Evolutionary conservation across 495 filamentous ascomycete species (phyloP).

Genomic region (Penicillium macrosclerotiorum): DNA sequence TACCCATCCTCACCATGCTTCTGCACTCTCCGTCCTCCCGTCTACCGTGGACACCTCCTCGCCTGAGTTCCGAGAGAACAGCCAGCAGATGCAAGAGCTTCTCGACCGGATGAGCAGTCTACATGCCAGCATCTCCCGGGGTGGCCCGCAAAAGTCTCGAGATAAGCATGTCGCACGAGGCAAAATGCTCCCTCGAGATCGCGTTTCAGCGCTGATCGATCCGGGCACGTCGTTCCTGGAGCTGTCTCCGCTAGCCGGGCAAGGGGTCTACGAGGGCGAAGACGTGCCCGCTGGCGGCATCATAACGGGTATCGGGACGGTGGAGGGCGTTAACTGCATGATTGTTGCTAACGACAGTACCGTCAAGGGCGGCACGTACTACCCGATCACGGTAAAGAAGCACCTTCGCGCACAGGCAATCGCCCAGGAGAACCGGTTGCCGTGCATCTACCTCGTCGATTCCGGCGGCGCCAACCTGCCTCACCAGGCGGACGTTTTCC

Average conservation of each 20-base stretch:
- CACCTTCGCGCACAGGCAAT: conserved; percentile 91
- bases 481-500: conserved; percentile 95
- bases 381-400: conserved; percentile 97
- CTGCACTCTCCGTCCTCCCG: conserved; percentile 73
- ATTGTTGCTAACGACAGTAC: conserved; percentile 97
- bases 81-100: conserved; percentile 70
- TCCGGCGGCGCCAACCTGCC: conserved; percentile 95
- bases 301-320: conserved; percentile 87
- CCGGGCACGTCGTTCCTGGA: conserved; percentile 89
- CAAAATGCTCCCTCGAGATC: conserved; percentile 93
- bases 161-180: conserved; percentile 85
- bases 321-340: conserved; percentile 89
- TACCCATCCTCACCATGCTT: conserved; percentile 64
- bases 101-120: conserved; percentile 63
- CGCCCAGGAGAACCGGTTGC: conserved; percentile 80
- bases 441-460: conserved; percentile 95
- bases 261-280: conserved; percentile 82
- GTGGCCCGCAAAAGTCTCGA: conserved; percentile 78
- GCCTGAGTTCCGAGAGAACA: conserved; percentile 79
- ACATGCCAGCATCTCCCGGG: conserved; percentile 67
- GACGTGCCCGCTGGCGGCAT: conserved; percentile 88
- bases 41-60: conserved; percentile 74
- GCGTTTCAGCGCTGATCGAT: conserved; percentile 84
- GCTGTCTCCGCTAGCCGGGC: conserved; percentile 80
- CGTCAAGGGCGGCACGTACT: conserved; percentile 98